These are phyloP conservation scores for Gossypium lobatum DNA, from an alignment of 441 rosid species.

Conservation along the genomic window DNA sequence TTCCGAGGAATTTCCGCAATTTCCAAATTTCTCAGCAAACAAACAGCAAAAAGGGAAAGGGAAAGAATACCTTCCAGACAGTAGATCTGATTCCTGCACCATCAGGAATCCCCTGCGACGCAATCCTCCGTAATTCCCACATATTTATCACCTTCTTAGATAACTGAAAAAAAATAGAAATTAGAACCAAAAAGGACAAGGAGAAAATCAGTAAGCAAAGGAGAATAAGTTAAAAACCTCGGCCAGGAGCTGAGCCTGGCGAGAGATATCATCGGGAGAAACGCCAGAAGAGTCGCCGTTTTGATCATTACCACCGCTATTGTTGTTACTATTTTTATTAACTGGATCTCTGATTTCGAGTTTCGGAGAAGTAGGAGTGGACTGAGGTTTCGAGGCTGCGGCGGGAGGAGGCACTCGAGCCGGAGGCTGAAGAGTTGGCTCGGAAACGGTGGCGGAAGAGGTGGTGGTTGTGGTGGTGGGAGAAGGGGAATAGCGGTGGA, in stretches of 20 bases:
- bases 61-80: conserved; percentile 73
- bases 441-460: conserved; percentile 20
- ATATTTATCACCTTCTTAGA: conserved; percentile 81
- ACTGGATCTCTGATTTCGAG: conserved; percentile 39
- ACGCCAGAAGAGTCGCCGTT: conserved; percentile 32
- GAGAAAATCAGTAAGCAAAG: not conserved
- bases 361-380: conserved; percentile 31
- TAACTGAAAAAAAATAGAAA: conserved; percentile 35
- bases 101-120: conserved; percentile 77
- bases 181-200: not conserved
- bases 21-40: not conserved
- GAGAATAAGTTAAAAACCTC: conserved; percentile 43
- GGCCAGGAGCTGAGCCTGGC: conserved; percentile 72
- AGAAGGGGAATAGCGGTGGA: conserved; percentile 28
- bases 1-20: not conserved
- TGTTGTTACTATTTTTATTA: conserved; percentile 11
- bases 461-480: conserved; percentile 22
- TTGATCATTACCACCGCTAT: conserved; percentile 24
- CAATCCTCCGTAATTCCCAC: conserved; percentile 75
- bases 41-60: not conserved
- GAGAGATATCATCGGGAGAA: conserved; percentile 63
- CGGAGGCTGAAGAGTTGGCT: conserved; percentile 29
- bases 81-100: conserved; percentile 77
- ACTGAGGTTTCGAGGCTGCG: conserved; percentile 4
- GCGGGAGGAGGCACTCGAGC: conserved; percentile 37